Base-by-base conservation (phyloP, 2,329 filamentous ascomycete species). In the Claviceps spartinae region DNA sequence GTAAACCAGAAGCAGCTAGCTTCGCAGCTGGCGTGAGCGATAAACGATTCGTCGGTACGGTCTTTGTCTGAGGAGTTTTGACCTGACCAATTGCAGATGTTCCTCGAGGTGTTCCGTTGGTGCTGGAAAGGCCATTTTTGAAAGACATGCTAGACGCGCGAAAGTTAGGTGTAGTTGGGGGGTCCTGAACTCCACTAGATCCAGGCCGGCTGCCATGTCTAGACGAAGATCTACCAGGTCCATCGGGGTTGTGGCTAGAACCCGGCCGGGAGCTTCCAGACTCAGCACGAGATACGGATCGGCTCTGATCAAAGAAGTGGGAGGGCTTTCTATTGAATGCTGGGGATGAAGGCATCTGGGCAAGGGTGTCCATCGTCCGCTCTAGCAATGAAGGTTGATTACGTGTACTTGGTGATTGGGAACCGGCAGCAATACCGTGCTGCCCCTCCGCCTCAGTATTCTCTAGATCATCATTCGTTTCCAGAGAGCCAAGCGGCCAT, bases 281-380 rank as follows among this genome's bases (percentile, higher is more conserved):
- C 47, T 65, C 69, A 5, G 72, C 69, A 16, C 74, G 67, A 2
- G 76, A 77, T 20, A 65, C 59, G 4, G 84, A 77, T 6, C 77
- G 77, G n/a, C 82, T 74, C 2, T 73, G 67, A 48, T 81, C 82
- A 62, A 86, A 93, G 65, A 95, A 89, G 52, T 79, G 81, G 0
- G 87, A 88, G 8, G 77, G 72, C 51, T 82, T 79, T 54, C 80
- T 79, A 50, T 75, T 79, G 46, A 85, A 66, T 0, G 79, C 79
- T 4, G 90, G 89, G 0, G 89, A 93, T 0, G 86, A 81, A 0
- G 89, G 86, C 34, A 95, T 72, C 47, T 82, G 79, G 3, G 88
- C 78, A 5, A 96, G 71, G 0, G 88, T 95, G 64, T 95, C 88
- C 43, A 95, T 83, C 0, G 90, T 94, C 53, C 91, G 76, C 60